These are phyloP conservation scores for Metarhizium album DNA, from an alignment of 2,329 filamentous ascomycete genomes.

Conservation along the genomic window DNA sequence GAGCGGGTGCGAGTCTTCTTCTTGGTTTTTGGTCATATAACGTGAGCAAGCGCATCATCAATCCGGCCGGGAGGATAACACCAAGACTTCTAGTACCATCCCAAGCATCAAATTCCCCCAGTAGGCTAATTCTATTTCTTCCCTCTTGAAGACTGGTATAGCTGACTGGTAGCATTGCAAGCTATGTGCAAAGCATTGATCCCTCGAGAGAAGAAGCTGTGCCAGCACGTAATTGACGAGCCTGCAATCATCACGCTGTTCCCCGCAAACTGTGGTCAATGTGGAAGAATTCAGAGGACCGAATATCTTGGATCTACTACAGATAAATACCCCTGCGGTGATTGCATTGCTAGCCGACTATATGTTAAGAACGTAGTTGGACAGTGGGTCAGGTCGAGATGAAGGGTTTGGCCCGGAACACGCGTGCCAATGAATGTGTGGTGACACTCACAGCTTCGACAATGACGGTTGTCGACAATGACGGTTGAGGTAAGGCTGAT, in stretches of 20 bases:
- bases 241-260: too few species aligned
- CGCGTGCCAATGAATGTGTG: background rate
- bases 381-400: background rate
- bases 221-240: background rate
- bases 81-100: too few species aligned
- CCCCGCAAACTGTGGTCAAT: too few species aligned
- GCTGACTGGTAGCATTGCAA: background rate
- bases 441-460: background rate
- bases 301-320: too few species aligned
- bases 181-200: background rate
- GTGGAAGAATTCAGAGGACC: too few species aligned
- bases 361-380: background rate
- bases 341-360: background rate
- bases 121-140: background rate
- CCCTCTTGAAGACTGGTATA: background rate
- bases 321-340: too few species aligned
- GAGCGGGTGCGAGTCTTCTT: too few species aligned
- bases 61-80: too few species aligned
- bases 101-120: background rate
- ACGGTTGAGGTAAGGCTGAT: background rate
- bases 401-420: background rate
- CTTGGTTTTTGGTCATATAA: too few species aligned
- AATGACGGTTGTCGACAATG: too few species aligned
- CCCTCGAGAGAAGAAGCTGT: background rate
- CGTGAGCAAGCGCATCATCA: too few species aligned